Percentiles rank a stretch among this genome's conserved stretches.
Conservation (phyloP, 2,329 filamentous ascomycete species). For the Calonectria pauciramosa region DNA sequence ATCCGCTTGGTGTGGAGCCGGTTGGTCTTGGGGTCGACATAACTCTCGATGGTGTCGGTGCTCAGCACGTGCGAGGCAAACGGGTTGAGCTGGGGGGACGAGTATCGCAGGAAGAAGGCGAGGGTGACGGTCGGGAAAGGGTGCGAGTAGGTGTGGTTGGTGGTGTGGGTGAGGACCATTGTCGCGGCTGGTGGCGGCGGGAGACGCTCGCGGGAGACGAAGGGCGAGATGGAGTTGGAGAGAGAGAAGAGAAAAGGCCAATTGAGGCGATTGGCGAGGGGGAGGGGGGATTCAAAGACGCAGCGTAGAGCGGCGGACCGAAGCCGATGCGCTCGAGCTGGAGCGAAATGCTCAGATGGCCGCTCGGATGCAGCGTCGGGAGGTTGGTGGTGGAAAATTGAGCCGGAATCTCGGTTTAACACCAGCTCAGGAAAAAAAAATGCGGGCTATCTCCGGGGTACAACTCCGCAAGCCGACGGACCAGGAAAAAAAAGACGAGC, state of each 20-base stretch:
- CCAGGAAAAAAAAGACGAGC: constrained; percentile 36
- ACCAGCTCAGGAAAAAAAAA: constrained; percentile 30
- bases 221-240: constrained; percentile 21
- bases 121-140: constrained; percentile 88
- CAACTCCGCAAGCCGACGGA: constrained; percentile 31
- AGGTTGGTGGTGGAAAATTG: constrained; percentile 43
- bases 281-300: background rate
- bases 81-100: constrained; percentile 77
- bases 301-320: background rate
- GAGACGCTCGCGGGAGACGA: constrained; percentile 28
- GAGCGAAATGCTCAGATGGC: constrained; percentile 35
- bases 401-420: constrained; percentile 43
- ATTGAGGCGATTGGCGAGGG: constrained; percentile 25
- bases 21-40: constrained; percentile 80
- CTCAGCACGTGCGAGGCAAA: constrained; percentile 87
- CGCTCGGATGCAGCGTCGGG: constrained; percentile 31
- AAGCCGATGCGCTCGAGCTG: constrained; percentile 11
- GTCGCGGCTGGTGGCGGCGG: constrained; percentile 45
- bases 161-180: constrained; percentile 75
- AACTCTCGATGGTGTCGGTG: constrained; percentile 83
- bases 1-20: constrained; percentile 83
- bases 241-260: constrained; percentile 24
- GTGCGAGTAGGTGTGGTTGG: constrained; percentile 81
- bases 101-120: constrained; percentile 91
- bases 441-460: constrained; percentile 35